phyloP scores from a whole-genome alignment of 257 asterid genomes.

The Scutellaria minor region DNA sequence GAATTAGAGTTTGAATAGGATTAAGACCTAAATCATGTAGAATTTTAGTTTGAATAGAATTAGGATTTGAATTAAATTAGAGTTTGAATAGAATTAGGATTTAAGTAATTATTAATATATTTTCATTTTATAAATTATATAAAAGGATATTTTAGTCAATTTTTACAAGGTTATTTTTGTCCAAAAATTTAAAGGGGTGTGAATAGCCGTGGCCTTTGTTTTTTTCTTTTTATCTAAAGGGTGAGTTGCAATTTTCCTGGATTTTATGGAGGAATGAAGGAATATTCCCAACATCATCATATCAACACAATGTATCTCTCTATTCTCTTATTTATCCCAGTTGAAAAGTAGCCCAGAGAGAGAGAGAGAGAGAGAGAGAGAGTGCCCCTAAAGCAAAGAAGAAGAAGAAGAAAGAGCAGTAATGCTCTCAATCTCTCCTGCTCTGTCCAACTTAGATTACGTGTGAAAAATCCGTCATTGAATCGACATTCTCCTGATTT shows the following conservation, averaged over 20 bases:
- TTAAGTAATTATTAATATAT: too few relatives aligned
- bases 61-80: too few relatives aligned
- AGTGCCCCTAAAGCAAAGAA: constrained; percentile 42
- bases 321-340: background rate
- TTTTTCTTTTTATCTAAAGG: too few relatives aligned
- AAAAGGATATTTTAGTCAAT: too few relatives aligned
- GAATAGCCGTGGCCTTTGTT: too few relatives aligned
- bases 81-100: too few relatives aligned
- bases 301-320: background rate
- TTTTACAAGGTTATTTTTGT: too few relatives aligned
- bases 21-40: too few relatives aligned
- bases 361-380: constrained; percentile 28
- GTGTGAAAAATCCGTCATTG: constrained; percentile 8
- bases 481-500: constrained; percentile 1
- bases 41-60: too few relatives aligned
- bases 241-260: background rate
- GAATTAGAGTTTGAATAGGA: too few relatives aligned
- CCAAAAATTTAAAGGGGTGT: too few relatives aligned
- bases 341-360: background rate
- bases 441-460: constrained; percentile 15
- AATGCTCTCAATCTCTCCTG: constrained; percentile 29
- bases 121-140: too few relatives aligned
- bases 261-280: constrained; percentile 36
- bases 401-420: constrained; percentile 28
- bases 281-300: constrained; percentile 50